Evolutionary conservation across 192 early-diverging fungal genomes (phyloP), one percentile per base, ranked within the genome.

Genomic region (Coemansia sp.): DNA sequence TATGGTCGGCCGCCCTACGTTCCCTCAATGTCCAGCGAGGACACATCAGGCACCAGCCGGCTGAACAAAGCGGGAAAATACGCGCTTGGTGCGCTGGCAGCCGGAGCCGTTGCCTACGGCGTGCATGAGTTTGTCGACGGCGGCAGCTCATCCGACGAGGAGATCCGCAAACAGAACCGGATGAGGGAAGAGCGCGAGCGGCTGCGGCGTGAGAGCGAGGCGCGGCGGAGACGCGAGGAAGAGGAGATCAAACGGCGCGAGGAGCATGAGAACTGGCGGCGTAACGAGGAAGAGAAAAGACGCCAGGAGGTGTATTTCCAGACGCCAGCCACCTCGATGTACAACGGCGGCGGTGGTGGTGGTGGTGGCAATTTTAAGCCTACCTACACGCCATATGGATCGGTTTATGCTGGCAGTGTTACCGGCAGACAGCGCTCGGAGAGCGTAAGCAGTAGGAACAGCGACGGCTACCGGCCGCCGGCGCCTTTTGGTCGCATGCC

Each of bases 51-150:
- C 21, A 41, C 34, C 25, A 61, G 40, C 50, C 59, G 66, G 30
- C 44, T 65, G 39, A 62, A 57, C 22, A 62, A 53, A 0, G 73
- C 63, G 5, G 73, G 73, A 22, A 69, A 69, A 24, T 15, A 58
- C 1, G 66, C 67, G 1, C 50, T 67, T 14, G 74, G 74, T 23
- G 66, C 67, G 6, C 37, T 78, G 12, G 74, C 74, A 2, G 69
- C 66, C 4, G 69, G 68, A 1, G 74, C 68, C 0, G 56, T 78
- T 1, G 74, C 69, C 22, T 78, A 78, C 38, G 74, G 74, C 25
- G 65, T 78, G 27, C 74, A 71, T 44, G 65, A 61, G 43, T 40
- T 62, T n/a, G 39, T 64, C 9, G 67, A 58, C 45, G 56, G 45
- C 45, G 43, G 33, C 10, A 33, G 14, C 5, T 46, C 44, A 12